Conservation (phyloP, 2,329 filamentous ascomycete genomes). For the Reticulascus tulasneorum region DNA sequence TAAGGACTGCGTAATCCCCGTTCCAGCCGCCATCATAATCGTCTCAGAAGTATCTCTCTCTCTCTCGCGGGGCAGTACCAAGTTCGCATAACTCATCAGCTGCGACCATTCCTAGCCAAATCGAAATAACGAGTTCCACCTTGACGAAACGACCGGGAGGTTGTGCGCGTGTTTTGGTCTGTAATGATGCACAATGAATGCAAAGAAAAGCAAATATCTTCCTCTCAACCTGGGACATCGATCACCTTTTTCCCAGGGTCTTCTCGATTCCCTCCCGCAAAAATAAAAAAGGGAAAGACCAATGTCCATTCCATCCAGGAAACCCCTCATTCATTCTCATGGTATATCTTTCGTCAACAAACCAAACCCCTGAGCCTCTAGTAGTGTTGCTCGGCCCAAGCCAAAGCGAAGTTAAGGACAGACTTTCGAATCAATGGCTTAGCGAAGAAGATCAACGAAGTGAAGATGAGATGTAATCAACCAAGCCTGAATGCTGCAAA, state of each 20-base stretch:
- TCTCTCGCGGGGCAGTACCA: too few relatives aligned
- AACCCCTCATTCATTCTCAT: constrained; percentile 3
- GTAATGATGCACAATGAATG: constrained; percentile 6
- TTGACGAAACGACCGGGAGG: constrained; percentile 6
- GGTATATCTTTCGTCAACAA: constrained; percentile 8
- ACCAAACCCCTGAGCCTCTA: constrained; percentile 5
- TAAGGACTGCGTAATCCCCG: constrained; percentile 10
- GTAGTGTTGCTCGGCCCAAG: constrained; percentile 11
- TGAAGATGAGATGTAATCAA: constrained; percentile 14
- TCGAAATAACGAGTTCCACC: too few relatives aligned
- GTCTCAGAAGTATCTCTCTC: too few relatives aligned
- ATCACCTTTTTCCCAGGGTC: constrained; percentile 10
- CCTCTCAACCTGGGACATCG: constrained; percentile 3
- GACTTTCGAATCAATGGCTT: constrained; percentile 5
- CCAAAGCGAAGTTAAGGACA: constrained; percentile 7
- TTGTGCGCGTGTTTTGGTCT: constrained; percentile 4
- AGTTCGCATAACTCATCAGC: too few relatives aligned
- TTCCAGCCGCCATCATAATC: constrained; percentile 9
- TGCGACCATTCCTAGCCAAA: too few relatives aligned
- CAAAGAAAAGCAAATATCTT: constrained; percentile 9
- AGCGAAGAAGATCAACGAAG: constrained; percentile 12
- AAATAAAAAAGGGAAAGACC: constrained; percentile 6
- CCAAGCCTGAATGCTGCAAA: constrained; percentile 12
- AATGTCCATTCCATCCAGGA: constrained; percentile 6
- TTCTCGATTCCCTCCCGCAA: constrained; percentile 3